phyloP scores from a whole-genome alignment of 2,329 filamentous ascomycete genomes.

The Neonectria punicea region DNA sequence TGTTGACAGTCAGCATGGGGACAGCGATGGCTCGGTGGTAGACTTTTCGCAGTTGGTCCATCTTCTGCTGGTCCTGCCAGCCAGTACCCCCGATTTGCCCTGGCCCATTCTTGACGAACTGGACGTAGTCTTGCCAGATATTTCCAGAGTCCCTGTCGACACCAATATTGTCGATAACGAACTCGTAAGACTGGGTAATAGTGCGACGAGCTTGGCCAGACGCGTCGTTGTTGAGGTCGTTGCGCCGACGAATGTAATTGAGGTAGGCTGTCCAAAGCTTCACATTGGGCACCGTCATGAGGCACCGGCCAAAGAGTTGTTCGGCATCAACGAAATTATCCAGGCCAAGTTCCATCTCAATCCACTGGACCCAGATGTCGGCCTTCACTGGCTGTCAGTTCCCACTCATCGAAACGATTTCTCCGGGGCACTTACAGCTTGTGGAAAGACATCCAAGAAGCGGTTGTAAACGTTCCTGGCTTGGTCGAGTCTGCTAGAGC shows the following conservation, averaged over 20 bases:
- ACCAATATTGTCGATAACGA: slow-evolving; percentile 89
- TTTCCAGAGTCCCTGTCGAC: slow-evolving; percentile 89
- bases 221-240: slow-evolving; percentile 83
- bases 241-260: slow-evolving; percentile 91
- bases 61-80: slow-evolving; percentile 99
- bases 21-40: slow-evolving; percentile 92
- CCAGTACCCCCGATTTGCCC: slow-evolving; percentile 84
- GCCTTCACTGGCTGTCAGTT: slow-evolving; percentile 68
- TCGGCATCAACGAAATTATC: slow-evolving; percentile 86
- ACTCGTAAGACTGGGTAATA: slow-evolving; percentile 89
- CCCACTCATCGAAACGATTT: neutral
- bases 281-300: slow-evolving; percentile 83
- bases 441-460: slow-evolving; percentile 89
- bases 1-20: slow-evolving; percentile 84
- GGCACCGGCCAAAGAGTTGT: slow-evolving; percentile 81
- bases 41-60: slow-evolving; percentile 90
- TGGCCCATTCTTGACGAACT: slow-evolving; percentile 89
- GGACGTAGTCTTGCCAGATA: slow-evolving; percentile 95
- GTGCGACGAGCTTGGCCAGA: slow-evolving; percentile 80
- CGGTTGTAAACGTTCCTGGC: slow-evolving; percentile 83
- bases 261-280: slow-evolving; percentile 93
- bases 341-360: slow-evolving; percentile 87
- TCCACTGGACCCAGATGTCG: slow-evolving; percentile 89
- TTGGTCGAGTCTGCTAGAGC: slow-evolving; percentile 83
- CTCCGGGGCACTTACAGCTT: slow-evolving; percentile 75